Conservation (phyloP, 176 grass and related monocot genomes). For the Aegilops speltoides region DNA sequence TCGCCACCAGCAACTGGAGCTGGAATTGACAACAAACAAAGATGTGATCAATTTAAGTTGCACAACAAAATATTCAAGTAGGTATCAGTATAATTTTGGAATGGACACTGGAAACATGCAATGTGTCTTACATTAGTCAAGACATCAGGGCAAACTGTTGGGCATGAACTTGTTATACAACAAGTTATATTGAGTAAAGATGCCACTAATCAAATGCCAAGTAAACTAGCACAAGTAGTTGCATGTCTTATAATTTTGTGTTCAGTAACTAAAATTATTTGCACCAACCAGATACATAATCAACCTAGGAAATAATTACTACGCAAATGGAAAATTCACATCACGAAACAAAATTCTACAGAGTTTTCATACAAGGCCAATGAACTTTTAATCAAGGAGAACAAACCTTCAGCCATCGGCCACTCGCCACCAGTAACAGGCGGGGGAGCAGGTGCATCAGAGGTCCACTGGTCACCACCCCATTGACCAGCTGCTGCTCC, state of each 20-base stretch:
- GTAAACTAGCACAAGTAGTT: not conserved
- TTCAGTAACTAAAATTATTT: not conserved
- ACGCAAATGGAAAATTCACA: not conserved
- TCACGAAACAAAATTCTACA: not conserved
- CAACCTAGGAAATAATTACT: not conserved
- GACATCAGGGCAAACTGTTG: not conserved
- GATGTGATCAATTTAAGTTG: not conserved
- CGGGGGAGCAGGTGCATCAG: conserved; percentile 39
- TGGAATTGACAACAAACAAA: conserved; percentile 11
- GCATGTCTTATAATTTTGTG: not conserved
- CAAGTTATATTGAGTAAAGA: not conserved
- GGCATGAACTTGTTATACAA: not conserved
- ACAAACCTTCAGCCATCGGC: conserved; percentile 52
- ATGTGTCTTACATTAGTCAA: not conserved
- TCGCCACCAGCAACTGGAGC: conserved; percentile 54
- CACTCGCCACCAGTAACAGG: conserved; percentile 43
- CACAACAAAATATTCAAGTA: not conserved
- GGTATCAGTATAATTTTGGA: not conserved
- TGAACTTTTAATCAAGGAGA: not conserved
- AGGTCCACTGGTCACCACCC: conserved; percentile 63
- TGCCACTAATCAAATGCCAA: not conserved
- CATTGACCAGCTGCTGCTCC: conserved; percentile 51
- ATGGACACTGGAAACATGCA: not conserved
- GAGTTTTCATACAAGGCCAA: not conserved
- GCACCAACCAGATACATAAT: not conserved